Evolutionary conservation across 31 red algal species (phyloP), one percentile per base, ranked within the genome.

Genomic region (Bonnemaisonia californica): DNA sequence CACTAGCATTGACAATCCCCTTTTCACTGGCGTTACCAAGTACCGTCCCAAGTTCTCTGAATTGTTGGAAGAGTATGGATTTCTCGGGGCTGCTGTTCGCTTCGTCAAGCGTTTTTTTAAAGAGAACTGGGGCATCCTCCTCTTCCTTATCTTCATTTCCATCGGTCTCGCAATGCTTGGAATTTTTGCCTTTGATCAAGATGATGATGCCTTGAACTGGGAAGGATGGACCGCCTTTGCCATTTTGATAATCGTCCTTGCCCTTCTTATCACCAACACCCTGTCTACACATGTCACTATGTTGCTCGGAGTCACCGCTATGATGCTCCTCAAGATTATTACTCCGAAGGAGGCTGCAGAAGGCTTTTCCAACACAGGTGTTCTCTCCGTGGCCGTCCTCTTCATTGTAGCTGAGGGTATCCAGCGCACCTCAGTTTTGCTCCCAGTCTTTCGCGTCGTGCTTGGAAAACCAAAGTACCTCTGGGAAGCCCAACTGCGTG

Each of bases 401-500:
- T 97, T 93, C 73, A 69, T 92, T 40, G 95, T 97, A 9, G 90
- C 95, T 9, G 90, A 97, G 64, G 95, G 95, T 35, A 90, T 97
- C 63, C 86, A 92, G 69, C 62, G 89, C 28, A 97, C 94, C 30
- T 86, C 81, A n/a, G 83, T 90, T 23, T 67, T 93, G 32, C 37
- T 82, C 22, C 81, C 81, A 11, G 28, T 93, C 28, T 91, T 97
- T 31, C 82, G 95, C 3, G 27, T 91, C 9, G 60, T 97, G 31
- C 80, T 97, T 29, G 95, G 95, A 37, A 89, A 90, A 42, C 90
- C 90, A 24, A 86, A 55, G 54, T 69, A 34, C 13, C 59, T 97
- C 19, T 88, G 84, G 77, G 84, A 84, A 39, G 95, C 90, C 18
- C 91, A 93, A 61, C 54, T 97, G 24, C 95, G 95, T 32, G 55